A percentile compares a stretch with the other conserved stretches of the same genome.
These are phyloP conservation scores for Linderina pennispora DNA, from an alignment of 192 early-diverging fungal genomes.

Conservation along the genomic window DNA sequence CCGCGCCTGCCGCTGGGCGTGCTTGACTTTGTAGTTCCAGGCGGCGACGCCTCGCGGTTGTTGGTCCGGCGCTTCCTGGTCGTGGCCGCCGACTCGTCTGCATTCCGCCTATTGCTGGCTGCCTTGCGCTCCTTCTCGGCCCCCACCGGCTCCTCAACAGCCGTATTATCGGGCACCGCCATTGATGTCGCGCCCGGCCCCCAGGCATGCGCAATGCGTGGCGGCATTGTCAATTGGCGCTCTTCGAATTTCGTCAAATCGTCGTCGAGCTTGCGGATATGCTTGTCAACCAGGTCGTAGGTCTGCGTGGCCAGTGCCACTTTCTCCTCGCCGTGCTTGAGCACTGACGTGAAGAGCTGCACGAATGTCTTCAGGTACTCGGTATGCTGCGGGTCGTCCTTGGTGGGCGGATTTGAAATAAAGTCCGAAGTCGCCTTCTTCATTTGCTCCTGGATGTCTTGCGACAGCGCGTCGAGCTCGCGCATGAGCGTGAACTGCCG, in stretches of 20 bases:
- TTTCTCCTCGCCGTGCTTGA: slow-evolving; percentile 90
- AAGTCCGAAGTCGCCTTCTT: slow-evolving; percentile 65
- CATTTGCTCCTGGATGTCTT: slow-evolving; percentile 69
- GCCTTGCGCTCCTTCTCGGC: no score
- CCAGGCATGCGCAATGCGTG: slow-evolving; percentile 32
- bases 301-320: slow-evolving; percentile 89
- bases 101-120: neutral
- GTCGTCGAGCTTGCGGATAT: slow-evolving; percentile 85
- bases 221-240: slow-evolving; percentile 66
- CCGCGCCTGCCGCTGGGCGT: slow-evolving; percentile 12
- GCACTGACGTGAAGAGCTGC: slow-evolving; percentile 61
- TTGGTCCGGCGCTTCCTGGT: neutral
- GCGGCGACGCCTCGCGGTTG: slow-evolving; percentile 1
- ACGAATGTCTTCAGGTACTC: slow-evolving; percentile 46
- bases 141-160: neutral
- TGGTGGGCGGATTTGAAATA: slow-evolving; percentile 51
- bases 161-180: neutral
- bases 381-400: slow-evolving; percentile 42
- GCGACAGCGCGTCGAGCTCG: slow-evolving; percentile 73
- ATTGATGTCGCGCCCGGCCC: slow-evolving; percentile 1
- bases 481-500: slow-evolving; percentile 91
- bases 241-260: slow-evolving; percentile 90
- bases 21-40: slow-evolving; percentile 3
- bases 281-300: slow-evolving; percentile 90
- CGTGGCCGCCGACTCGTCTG: neutral